These are phyloP conservation scores for Diatrype stigma DNA, from an alignment of 2,329 filamentous ascomycete species.

Conservation along the genomic window DNA sequence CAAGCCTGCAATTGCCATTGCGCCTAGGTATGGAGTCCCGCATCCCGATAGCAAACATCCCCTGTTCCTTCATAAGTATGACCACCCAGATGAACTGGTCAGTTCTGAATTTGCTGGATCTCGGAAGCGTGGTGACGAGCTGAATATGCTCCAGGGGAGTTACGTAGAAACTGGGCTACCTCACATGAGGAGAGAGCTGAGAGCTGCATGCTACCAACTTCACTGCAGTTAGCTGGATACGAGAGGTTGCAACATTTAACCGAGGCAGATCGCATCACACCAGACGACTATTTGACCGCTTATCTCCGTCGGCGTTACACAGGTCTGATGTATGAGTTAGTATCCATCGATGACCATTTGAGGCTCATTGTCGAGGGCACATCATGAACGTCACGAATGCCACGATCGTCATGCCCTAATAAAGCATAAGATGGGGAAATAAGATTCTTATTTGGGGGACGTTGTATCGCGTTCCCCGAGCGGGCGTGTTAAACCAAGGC, in stretches of 20 bases:
- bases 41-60: neutral
- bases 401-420: neutral
- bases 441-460: neutral
- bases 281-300: neutral
- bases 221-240: neutral
- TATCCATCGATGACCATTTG: neutral
- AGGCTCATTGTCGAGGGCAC: neutral
- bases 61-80: neutral
- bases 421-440: neutral
- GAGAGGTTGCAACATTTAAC: neutral
- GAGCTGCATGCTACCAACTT: neutral
- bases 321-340: neutral
- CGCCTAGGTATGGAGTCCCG: neutral
- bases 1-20: neutral
- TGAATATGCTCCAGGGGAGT: neutral
- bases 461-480: neutral
- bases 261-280: neutral
- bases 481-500: too few species aligned
- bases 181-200: too few species aligned
- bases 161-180: too few species aligned
- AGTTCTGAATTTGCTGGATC: neutral
- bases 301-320: neutral
- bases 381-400: too few species aligned
- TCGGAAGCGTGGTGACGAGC: neutral
- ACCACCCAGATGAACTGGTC: neutral